Evolutionary conservation across 768 basidiomycete species (phyloP).

Genomic region (Suillus brevipes): DNA sequence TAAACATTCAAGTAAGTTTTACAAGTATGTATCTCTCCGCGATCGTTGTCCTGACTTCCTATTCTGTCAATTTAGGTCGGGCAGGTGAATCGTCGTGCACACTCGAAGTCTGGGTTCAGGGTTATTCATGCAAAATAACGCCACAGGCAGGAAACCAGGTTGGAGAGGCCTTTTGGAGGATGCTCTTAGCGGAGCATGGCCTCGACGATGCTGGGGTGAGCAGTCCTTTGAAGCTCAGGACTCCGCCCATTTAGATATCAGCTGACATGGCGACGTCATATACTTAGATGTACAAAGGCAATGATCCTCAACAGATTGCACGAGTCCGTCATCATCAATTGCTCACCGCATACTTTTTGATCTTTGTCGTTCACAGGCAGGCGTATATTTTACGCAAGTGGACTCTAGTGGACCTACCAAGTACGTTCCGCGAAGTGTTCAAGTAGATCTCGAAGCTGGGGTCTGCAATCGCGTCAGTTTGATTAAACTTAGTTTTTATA

Average conservation of each 20-base stretch:
- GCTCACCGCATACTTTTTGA: slow-evolving; percentile 3
- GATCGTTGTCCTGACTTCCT: slow-evolving; percentile 3
- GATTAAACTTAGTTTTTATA: not conserved
- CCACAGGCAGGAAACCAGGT: slow-evolving; percentile 71
- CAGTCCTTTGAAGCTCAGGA: slow-evolving; percentile 9
- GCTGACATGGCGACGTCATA: slow-evolving; percentile 15
- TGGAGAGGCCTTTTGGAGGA: slow-evolving; percentile 87
- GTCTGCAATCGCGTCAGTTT: slow-evolving; percentile 75
- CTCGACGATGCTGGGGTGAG: slow-evolving; percentile 68
- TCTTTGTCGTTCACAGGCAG: slow-evolving; percentile 46
- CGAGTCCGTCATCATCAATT: slow-evolving; percentile 50
- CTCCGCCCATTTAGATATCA: slow-evolving; percentile 8
- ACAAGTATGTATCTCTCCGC: slow-evolving; percentile 1
- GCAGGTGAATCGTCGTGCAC: slow-evolving; percentile 46
- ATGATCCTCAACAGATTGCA: slow-evolving; percentile 71
- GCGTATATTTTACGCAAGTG: slow-evolving; percentile 81
- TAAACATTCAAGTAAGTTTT: slow-evolving; percentile 69
- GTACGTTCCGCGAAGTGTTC: slow-evolving; percentile 88
- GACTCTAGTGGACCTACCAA: slow-evolving; percentile 52
- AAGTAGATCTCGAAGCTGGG: slow-evolving; percentile 87
- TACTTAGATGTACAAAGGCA: slow-evolving; percentile 66
- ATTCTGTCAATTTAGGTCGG: slow-evolving; percentile 50
- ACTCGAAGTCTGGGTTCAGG: not conserved
- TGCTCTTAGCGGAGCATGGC: slow-evolving; percentile 85
- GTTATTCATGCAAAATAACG: slow-evolving; percentile 13